Percentiles rank a stretch among this genome's conserved stretches.
Evolutionary conservation across 2,329 filamentous ascomycete species (phyloP).

Genomic region (Didymella arachidicola): DNA sequence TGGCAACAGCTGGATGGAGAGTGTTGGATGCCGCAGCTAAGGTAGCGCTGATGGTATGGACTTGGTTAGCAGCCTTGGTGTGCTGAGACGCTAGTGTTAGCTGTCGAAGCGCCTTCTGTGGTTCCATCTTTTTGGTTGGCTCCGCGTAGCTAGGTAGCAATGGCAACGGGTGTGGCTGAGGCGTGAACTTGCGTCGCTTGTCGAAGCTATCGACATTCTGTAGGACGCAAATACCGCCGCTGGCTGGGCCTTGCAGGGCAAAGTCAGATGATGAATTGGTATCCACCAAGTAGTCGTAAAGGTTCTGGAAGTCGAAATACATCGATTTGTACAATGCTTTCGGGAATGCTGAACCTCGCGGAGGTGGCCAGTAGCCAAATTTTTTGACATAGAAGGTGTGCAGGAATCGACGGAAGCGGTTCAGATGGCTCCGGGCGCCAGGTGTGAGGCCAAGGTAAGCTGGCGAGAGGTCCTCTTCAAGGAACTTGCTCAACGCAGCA

Average conservation of each 20-base stretch:
- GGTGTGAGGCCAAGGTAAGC: constrained; percentile 69
- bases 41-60: constrained; percentile 62
- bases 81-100: constrained; percentile 48
- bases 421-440: constrained; percentile 70
- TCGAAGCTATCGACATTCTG: constrained; percentile 75
- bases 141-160: constrained; percentile 63
- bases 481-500: constrained; percentile 68
- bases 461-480: constrained; percentile 74
- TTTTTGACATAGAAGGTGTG: constrained; percentile 70
- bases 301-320: constrained; percentile 72
- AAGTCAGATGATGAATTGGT: constrained; percentile 60
- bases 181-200: constrained; percentile 62
- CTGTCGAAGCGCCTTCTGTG: constrained; percentile 46
- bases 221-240: constrained; percentile 73
- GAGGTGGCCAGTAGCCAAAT: constrained; percentile 76
- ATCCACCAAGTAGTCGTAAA: constrained; percentile 77
- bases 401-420: constrained; percentile 75
- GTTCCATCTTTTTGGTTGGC: constrained; percentile 34
- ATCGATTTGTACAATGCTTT: constrained; percentile 67
- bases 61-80: constrained; percentile 58
- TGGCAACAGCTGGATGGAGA: constrained; percentile 45
- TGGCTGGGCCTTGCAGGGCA: constrained; percentile 62
- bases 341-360: constrained; percentile 61
- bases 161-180: constrained; percentile 72
- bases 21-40: constrained; percentile 60